Evolutionary conservation across 306 rosid genomes (phyloP), one percentile per base, ranked within the genome.

Genomic region (Castanea crenata): DNA sequence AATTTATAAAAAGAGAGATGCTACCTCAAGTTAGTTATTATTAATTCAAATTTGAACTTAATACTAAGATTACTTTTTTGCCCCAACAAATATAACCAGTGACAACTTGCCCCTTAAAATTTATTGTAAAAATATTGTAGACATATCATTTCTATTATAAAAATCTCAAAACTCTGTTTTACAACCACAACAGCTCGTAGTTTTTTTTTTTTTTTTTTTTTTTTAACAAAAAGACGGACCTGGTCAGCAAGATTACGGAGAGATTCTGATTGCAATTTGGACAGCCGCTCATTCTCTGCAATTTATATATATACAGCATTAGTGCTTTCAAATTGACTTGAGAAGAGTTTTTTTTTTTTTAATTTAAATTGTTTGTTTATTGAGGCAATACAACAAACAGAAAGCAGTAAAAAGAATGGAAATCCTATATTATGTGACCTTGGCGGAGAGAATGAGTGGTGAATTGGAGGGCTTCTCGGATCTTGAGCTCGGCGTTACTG

Each of bases 211-310:
- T n/a, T n/a, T 2, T 56, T 6, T 18, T 19, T 16, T 5, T 55
- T 19, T 1, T 7, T 64, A 3, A 5, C 21, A 6, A 7, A 38
- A 38, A 38, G 44, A 38, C 44, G 44, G 14, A 87, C 92, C 92
- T 91, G 91, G 73, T 86, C 91, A 51, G 91, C 90, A 9, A 88
- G 76, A 80, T 83, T 86, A 82, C 76, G 88, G 3, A 89, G 75
- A 25, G 87, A 89, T 18, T 85, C 92, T 3, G 85, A 71, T 82
- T 89, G 83, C 63, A 85, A 74, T 76, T 87, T 90, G 2, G 83
- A 76, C 74, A 90, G 76, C 55, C 85, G 68, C 70, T 87, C 88
- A 62, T 87, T 90, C 85, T 92, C 97, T 92, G 87, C 87, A 85
- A 73, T 38, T 38, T 2, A 38, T 7, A 0, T 6, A 76, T 54